Evolutionary conservation across 164 flowering plant genomes (phyloP).

Genomic region (Magnolia kwangsiensis): DNA sequence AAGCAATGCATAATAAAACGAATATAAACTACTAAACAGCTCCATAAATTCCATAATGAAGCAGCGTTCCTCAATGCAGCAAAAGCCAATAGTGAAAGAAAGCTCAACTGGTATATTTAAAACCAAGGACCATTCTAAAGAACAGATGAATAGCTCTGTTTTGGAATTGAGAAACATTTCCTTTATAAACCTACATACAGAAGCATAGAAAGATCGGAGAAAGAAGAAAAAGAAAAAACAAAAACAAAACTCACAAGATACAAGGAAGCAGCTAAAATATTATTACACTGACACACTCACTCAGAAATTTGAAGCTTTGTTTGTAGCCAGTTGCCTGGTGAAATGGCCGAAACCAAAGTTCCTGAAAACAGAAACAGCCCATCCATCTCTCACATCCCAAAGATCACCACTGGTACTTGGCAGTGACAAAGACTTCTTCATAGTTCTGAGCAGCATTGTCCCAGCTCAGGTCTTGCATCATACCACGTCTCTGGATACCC

Average conservation of each 20-base stretch:
- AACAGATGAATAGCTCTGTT: background rate
- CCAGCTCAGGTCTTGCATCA: conserved; percentile 94
- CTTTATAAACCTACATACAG: background rate
- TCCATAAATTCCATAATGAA: background rate
- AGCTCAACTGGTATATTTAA: background rate
- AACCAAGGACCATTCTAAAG: background rate
- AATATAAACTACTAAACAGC: no score
- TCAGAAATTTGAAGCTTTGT: background rate
- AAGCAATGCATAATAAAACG: no score
- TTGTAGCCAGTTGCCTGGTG: background rate
- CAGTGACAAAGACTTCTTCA: conserved; percentile 88
- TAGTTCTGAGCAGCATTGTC: conserved; percentile 81
- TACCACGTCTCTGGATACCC: conserved; percentile 85
- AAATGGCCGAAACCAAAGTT: background rate
- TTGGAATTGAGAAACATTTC: background rate
- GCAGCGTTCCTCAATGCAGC: background rate
- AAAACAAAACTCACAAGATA: no score
- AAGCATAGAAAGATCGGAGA: no score
- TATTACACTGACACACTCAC: background rate
- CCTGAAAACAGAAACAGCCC: background rate
- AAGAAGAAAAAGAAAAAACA: background rate
- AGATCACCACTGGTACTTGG: conserved; percentile 91
- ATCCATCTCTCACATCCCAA: background rate
- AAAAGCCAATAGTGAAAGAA: background rate
- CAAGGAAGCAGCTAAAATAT: background rate